A percentile compares a stretch with the other conserved stretches of the same genome.
phyloP scores from a whole-genome alignment of 805 yeast species.

The Lachancea thermotolerans region DNA sequence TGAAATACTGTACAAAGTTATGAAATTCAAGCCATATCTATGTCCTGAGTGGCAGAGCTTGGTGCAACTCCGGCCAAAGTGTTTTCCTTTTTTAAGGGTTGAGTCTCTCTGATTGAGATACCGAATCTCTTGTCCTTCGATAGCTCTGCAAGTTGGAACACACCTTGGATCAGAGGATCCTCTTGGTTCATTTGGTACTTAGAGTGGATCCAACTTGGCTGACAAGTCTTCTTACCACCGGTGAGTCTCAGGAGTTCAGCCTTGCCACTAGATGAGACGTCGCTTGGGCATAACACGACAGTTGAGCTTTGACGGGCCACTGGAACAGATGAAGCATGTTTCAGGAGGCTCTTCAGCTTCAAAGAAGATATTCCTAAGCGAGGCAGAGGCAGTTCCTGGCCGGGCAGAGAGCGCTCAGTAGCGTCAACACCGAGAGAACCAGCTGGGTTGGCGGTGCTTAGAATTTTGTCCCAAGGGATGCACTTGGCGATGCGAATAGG shows the following conservation, averaged over 20 bases:
- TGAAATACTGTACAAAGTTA: not conserved
- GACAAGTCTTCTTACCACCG: slow-evolving; percentile 64
- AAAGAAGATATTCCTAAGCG: slow-evolving; percentile 64
- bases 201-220: slow-evolving; percentile 88
- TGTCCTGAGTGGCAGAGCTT: slow-evolving; percentile 1
- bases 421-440: slow-evolving; percentile 65
- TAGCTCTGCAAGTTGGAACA: slow-evolving; percentile 50
- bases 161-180: slow-evolving; percentile 36
- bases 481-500: slow-evolving; percentile 69
- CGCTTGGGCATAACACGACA: slow-evolving; percentile 48
- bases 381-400: slow-evolving; percentile 70
- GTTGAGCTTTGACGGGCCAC: slow-evolving; percentile 80
- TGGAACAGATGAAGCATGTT: slow-evolving; percentile 43
- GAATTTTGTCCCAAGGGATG: slow-evolving; percentile 60
- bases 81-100: slow-evolving; percentile 39
- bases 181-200: slow-evolving; percentile 52
- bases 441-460: slow-evolving; percentile 57
- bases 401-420: slow-evolving; percentile 53
- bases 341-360: slow-evolving; percentile 57
- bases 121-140: slow-evolving; percentile 67
- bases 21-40: slow-evolving; percentile 6
- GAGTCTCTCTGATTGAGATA: slow-evolving; percentile 55
- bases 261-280: slow-evolving; percentile 34
- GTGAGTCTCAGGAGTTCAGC: slow-evolving; percentile 68
- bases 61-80: not conserved